These are phyloP conservation scores for Termitomyces sp. DNA, from an alignment of 768 basidiomycete genomes.

Conservation along the genomic window DNA sequence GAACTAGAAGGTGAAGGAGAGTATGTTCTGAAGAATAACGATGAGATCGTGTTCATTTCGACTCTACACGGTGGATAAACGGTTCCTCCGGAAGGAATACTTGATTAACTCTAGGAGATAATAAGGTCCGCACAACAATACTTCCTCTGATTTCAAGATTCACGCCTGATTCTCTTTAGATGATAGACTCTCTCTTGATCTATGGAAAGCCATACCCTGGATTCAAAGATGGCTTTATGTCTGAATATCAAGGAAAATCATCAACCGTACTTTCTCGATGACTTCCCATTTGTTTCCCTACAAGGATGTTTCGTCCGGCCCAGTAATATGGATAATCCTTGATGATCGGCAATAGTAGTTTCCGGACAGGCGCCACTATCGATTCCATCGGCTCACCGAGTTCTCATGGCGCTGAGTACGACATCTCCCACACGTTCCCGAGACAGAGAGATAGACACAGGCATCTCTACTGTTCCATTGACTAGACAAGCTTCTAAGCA, in stretches of 20 bases:
- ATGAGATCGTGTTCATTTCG: slow-evolving; percentile 95
- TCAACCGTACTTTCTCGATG: neutral
- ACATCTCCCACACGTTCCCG: neutral
- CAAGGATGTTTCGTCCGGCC: neutral
- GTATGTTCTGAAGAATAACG: slow-evolving; percentile 69
- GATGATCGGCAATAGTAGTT: neutral
- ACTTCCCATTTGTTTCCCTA: neutral
- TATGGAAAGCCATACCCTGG: neutral
- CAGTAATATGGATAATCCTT: neutral
- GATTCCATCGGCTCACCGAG: neutral
- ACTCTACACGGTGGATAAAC: slow-evolving; percentile 85
- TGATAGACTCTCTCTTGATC: neutral
- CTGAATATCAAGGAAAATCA: neutral
- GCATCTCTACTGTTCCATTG: neutral
- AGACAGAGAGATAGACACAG: neutral
- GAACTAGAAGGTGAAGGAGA: slow-evolving; percentile 93
- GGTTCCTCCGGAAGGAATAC: neutral
- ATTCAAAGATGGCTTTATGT: neutral
- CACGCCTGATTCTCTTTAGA: neutral
- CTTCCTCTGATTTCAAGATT: neutral
- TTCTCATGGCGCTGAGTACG: neutral
- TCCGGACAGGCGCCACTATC: neutral
- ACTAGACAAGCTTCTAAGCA: no score
- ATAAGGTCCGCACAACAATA: neutral
- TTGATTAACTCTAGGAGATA: neutral